phyloP scores from a whole-genome alignment of 768 basidiomycete genomes.

The Leccinum broughii region DNA sequence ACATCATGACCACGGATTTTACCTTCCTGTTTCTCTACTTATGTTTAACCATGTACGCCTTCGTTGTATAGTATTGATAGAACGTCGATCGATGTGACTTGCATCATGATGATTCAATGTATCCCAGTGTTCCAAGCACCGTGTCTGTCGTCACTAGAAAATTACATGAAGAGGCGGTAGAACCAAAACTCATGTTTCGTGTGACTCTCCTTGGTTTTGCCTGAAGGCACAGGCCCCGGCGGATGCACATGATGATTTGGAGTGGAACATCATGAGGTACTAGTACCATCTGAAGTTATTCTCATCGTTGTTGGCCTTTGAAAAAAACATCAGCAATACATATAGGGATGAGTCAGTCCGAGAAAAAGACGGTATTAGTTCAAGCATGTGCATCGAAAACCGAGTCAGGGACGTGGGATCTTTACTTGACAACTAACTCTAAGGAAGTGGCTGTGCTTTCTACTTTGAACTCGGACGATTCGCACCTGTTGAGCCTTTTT shows the following conservation, averaged over 20 bases:
- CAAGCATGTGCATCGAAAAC: neutral
- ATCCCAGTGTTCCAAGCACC: neutral
- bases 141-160: neutral
- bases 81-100: neutral
- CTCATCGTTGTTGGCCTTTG: neutral
- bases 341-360: neutral
- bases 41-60: slow-evolving; percentile 6
- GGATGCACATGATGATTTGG: neutral
- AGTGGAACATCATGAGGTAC: neutral
- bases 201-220: neutral
- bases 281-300: neutral
- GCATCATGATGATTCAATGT: no score
- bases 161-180: neutral
- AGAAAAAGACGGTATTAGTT: neutral
- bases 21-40: neutral
- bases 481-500: no score
- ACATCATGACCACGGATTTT: neutral
- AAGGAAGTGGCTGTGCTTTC: neutral
- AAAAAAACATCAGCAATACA: neutral
- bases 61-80: neutral
- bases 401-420: neutral
- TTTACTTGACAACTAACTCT: no score
- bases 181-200: neutral
- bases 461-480: neutral
- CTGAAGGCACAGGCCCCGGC: neutral